Evolutionary conservation across 2,329 filamentous ascomycete genomes (phyloP).

Genomic region (Calonectria pseudoreteaudii): DNA sequence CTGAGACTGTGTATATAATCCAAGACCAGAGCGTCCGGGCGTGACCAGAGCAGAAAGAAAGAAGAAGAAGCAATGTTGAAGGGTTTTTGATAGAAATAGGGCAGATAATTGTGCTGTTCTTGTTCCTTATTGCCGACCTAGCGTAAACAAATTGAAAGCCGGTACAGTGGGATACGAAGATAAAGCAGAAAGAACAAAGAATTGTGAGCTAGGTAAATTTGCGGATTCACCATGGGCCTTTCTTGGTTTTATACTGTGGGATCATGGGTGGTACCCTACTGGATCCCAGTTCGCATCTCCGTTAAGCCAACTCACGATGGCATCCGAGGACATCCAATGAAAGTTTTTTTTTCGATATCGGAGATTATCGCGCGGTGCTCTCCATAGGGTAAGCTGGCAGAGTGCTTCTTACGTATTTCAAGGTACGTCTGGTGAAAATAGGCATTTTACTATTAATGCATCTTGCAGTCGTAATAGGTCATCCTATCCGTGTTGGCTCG

Average conservation of each 20-base stretch:
- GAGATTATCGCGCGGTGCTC: background rate
- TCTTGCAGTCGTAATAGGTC: background rate
- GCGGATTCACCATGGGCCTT: background rate
- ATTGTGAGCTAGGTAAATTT: background rate
- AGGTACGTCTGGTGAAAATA: background rate
- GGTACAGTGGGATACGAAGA: background rate
- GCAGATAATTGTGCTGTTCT: background rate
- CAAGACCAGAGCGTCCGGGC: background rate
- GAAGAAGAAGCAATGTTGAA: background rate
- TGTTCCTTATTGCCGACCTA: background rate
- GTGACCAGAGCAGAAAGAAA: background rate
- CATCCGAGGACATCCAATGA: too few species aligned
- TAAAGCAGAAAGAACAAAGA: background rate
- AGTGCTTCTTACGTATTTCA: background rate
- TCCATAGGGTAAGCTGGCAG: background rate
- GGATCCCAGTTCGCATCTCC: background rate
- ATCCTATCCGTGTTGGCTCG: background rate
- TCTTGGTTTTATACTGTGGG: background rate
- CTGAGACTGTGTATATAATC: background rate
- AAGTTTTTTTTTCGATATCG: background rate
- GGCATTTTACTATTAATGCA: background rate
- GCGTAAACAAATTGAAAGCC: background rate
- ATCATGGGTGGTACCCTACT: background rate
- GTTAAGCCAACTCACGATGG: background rate
- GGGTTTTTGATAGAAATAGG: background rate